Evolutionary conservation across 139 green algal species (phyloP).

Genomic region (Penium margaritaceum): DNA sequence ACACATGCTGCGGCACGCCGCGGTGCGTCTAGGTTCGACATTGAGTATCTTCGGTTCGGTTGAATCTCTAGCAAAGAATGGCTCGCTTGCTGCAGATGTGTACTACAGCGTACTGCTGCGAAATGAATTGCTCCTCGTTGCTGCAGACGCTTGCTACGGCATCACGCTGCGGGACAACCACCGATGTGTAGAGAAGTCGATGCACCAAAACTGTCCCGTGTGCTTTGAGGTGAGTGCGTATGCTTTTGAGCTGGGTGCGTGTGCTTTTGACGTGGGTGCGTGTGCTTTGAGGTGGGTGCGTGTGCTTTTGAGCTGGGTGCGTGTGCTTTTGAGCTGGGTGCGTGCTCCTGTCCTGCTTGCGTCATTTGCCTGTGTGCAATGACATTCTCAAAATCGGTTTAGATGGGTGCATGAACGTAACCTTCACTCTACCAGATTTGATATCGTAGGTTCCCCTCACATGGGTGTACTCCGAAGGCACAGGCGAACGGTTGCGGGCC

Average conservation of each 20-base stretch:
- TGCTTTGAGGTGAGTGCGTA: slow-evolving; percentile 41
- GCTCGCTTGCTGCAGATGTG: background rate
- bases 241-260: background rate
- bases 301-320: background rate
- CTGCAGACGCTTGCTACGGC: slow-evolving; percentile 72
- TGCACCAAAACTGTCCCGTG: slow-evolving; percentile 77
- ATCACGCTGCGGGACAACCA: slow-evolving; percentile 63
- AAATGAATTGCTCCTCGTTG: background rate
- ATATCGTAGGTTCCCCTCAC: background rate
- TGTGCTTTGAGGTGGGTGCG: no score
- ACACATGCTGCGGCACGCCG: no score
- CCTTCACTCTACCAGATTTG: background rate
- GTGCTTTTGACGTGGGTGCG: no score
- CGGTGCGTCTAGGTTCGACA: background rate
- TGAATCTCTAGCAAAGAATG: background rate
- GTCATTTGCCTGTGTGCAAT: no score
- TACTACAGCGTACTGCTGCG: background rate
- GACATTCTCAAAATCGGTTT: no score
- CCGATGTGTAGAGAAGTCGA: slow-evolving; percentile 79
- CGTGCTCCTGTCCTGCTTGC: background rate
- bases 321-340: background rate
- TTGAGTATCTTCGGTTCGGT: background rate
- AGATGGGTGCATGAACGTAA: background rate
- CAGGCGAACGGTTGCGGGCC: background rate
- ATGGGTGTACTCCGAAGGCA: background rate